Evolutionary conservation across 768 basidiomycete genomes (phyloP), one percentile per base, ranked within the genome.

Genomic region (Cyathus striatus): DNA sequence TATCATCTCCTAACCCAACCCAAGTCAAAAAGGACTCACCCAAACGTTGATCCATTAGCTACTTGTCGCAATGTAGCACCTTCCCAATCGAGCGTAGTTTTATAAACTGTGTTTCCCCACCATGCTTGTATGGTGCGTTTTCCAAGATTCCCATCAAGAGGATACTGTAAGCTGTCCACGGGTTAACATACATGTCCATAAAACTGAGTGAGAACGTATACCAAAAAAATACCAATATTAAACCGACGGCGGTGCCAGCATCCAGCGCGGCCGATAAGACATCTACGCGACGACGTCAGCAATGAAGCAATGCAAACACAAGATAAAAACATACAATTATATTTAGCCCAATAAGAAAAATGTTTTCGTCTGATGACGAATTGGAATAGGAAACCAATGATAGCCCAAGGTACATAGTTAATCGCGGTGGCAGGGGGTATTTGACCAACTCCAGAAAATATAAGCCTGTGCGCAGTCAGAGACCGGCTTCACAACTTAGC

Each of bases 401-500:
- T 64, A 57, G 83, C 77, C 84, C 85, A 91, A 2, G 84, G 81
- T 2, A 90, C 72, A 55, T 84, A 94, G 60, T 95, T 94, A 52
- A 91, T 72, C 3, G 89, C 85, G 0, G 81, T 87, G 10, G 89
- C 89, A 6, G 90, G 89, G 1, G 91, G 91, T 37, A 93, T 87
- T 41, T 66, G 63, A 17, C 67, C 63, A 3, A 83, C 75, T 2
- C 86, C 90, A 21, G 76, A 74, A 54, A 90, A 84, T 53, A 90
- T 73, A 39, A 88, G 78, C 16, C 24, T 34, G 23, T 26, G 40
- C n/a, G 9, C 26, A 48, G 47, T 48, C 45, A 47, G 33, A 20
- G 23, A 33, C 23, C 20, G 26, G 27, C 30, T 43, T 32, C 23
- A 40, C 6, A 12, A 22, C 17, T 6, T 23, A 37, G 38, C 9